phyloP scores from a whole-genome alignment of 805 yeast species.

The Wickerhamomyces queroliae region DNA sequence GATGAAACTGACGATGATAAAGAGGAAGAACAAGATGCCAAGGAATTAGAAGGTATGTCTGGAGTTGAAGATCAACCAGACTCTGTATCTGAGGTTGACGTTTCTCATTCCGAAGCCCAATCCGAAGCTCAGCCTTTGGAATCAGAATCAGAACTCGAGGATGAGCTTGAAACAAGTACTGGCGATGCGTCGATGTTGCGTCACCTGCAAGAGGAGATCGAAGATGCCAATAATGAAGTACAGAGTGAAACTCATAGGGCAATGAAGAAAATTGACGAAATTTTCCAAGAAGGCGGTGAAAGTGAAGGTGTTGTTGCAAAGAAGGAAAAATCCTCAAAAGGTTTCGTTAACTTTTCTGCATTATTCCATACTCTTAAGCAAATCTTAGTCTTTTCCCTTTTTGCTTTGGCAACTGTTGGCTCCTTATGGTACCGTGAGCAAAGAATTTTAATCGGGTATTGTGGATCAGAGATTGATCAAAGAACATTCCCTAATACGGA shows the following conservation, averaged over 20 bases:
- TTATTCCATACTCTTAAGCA: constrained; percentile 16
- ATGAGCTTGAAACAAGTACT: neutral
- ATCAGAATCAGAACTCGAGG: constrained; percentile 5
- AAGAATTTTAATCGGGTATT: constrained; percentile 60
- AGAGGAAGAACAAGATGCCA: constrained; percentile 5
- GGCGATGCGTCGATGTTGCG: constrained; percentile 12
- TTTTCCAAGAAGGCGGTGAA: constrained; percentile 9
- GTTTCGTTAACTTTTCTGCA: neutral
- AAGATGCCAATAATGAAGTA: constrained; percentile 15
- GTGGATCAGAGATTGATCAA: constrained; percentile 54
- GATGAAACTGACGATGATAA: constrained; percentile 6
- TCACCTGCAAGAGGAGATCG: constrained; percentile 19
- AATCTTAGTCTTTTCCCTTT: constrained; percentile 26
- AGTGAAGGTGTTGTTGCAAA: constrained; percentile 5
- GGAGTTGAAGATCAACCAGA: too few species aligned
- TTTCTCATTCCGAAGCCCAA: too few species aligned
- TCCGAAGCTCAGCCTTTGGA: too few species aligned
- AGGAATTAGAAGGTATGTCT: too few species aligned
- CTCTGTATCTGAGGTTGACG: too few species aligned
- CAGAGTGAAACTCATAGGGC: constrained; percentile 24
- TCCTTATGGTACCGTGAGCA: constrained; percentile 63
- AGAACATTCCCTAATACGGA: constrained; percentile 31
- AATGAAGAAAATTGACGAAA: constrained; percentile 18
- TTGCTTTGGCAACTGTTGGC: constrained; percentile 33
- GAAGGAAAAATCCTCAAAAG: constrained; percentile 11